Conservation (phyloP, 2,329 filamentous ascomycete species). For the Ophiostoma pallidulum region DNA sequence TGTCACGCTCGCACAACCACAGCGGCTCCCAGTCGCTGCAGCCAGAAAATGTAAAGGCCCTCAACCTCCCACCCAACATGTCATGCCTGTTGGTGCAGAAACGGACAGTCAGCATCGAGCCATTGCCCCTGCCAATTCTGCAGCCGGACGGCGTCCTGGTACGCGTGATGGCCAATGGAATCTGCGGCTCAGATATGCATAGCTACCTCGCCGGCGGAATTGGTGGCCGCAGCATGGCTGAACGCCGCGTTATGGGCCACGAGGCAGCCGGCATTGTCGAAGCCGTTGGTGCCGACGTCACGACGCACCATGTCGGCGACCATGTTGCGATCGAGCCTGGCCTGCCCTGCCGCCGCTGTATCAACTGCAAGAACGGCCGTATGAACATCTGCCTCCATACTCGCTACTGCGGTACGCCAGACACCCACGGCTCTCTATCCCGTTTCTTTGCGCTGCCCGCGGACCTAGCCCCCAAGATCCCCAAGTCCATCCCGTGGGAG, state of each 20-base stretch:
- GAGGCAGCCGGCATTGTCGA: slow-evolving; percentile 69
- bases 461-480: slow-evolving; percentile 89
- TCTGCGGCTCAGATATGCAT: slow-evolving; percentile 80
- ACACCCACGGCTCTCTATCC: slow-evolving; percentile 77
- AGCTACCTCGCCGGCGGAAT: slow-evolving; percentile 84
- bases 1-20: neutral
- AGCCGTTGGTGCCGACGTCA: slow-evolving; percentile 56
- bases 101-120: slow-evolving; percentile 61
- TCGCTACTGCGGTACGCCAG: slow-evolving; percentile 84
- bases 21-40: neutral
- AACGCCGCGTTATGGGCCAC: slow-evolving; percentile 69
- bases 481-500: slow-evolving; percentile 63
- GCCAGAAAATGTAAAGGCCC: neutral
- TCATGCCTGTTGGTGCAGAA: slow-evolving; percentile 11
- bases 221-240: slow-evolving; percentile 71
- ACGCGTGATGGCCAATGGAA: slow-evolving; percentile 74
- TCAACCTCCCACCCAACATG: slow-evolving; percentile 9
- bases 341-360: slow-evolving; percentile 70
- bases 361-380: slow-evolving; percentile 65
- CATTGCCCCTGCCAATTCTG: slow-evolving; percentile 62
- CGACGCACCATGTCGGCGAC: slow-evolving; percentile 59
- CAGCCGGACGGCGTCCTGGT: slow-evolving; percentile 67
- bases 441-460: slow-evolving; percentile 75
- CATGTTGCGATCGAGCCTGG: slow-evolving; percentile 86
- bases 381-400: slow-evolving; percentile 92